Base-by-base conservation (phyloP, 768 basidiomycete genomes). In the Leccinum variicolor region DNA sequence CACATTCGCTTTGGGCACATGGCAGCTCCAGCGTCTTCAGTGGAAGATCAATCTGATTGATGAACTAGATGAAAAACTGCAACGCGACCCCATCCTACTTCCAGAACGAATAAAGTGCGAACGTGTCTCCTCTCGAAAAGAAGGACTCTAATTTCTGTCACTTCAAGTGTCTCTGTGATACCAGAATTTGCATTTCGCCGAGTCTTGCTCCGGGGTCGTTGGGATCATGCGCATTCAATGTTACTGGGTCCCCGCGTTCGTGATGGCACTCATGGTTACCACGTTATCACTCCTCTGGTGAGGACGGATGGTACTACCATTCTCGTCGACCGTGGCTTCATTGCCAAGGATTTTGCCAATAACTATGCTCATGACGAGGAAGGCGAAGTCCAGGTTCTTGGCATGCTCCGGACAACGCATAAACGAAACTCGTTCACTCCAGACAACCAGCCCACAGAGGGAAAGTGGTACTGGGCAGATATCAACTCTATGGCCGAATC, bases 101-200 rank as follows among this genome's bases (percentile, higher is more conserved):
- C 97, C 97, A 2, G 81, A 79, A 48, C 83, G 83, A 73, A 86
- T 99, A 75, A 94, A 98, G 96, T 97, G 70, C 66, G 81, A 75
- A 54, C 19, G 54, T 52, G 55, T 69, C 53, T 63, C 53, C 53
- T 61, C 64, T 63, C 51, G 47, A 50, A 33, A 34, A 47, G 29
- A 34, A 53, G 55, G 53, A 49, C 58, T 63, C 65, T 69, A 52
- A 68, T 72, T 58, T 13, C 29, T 54, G 11, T 11, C 41, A 46
- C 53, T 61, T 43, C 56, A 66, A 88, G 86, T 69, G 78, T 92
- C 31, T 80, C 84, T 51, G 88, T 84, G 10, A 78, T 97, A 48
- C 91, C 94, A 8, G 92, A 98, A 52, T 97, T 96, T 68, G 79
- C 86, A 9, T 98, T 85, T 73, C 87, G 97, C 25, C 89, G 91